Evolutionary conservation across 1,284 basidiomycete genomes (phyloP).

Genomic region (Psilocybe mexicana): DNA sequence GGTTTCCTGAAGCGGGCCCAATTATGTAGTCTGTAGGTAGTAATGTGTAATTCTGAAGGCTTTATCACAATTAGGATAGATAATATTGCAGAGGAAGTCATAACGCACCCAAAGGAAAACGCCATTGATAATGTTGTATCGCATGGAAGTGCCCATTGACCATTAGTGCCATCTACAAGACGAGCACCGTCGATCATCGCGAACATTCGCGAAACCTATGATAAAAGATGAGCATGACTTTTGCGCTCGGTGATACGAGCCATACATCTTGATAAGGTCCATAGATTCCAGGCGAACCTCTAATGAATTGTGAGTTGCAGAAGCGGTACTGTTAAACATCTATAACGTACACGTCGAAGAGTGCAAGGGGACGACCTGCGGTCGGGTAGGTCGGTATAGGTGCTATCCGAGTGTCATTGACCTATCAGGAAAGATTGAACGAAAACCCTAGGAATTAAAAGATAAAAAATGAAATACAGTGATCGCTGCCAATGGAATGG

Average conservation of each 20-base stretch:
- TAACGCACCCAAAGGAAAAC: slow-evolving; percentile 73
- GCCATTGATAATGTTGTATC: slow-evolving; percentile 64
- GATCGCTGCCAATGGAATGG: slow-evolving; percentile 62
- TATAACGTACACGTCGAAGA: slow-evolving; percentile 70
- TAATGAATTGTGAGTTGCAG: slow-evolving; percentile 29
- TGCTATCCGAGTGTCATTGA: slow-evolving; percentile 57
- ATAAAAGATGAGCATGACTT: slow-evolving; percentile 6
- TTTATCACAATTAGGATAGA: slow-evolving; percentile 29
- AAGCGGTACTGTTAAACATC: slow-evolving; percentile 1
- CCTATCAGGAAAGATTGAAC: slow-evolving; percentile 36
- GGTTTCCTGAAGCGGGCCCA: slow-evolving; percentile 66
- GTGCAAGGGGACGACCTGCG: slow-evolving; percentile 62
- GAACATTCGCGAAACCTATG: slow-evolving; percentile 71
- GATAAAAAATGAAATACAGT: slow-evolving; percentile 41
- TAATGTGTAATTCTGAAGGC: slow-evolving; percentile 60
- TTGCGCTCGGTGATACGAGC: background rate
- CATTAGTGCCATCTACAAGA: slow-evolving; percentile 72
- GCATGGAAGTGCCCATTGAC: slow-evolving; percentile 86
- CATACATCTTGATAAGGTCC: slow-evolving; percentile 80
- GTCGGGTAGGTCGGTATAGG: slow-evolving; percentile 71
- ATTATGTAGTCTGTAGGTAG: slow-evolving; percentile 85
- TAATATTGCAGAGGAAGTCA: background rate
- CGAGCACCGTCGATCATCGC: slow-evolving; percentile 63
- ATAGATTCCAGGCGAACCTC: slow-evolving; percentile 77
- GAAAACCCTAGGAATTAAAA: background rate